Conservation (phyloP, 2,329 filamentous ascomycete species). For the Xylariaceae sp. region DNA sequence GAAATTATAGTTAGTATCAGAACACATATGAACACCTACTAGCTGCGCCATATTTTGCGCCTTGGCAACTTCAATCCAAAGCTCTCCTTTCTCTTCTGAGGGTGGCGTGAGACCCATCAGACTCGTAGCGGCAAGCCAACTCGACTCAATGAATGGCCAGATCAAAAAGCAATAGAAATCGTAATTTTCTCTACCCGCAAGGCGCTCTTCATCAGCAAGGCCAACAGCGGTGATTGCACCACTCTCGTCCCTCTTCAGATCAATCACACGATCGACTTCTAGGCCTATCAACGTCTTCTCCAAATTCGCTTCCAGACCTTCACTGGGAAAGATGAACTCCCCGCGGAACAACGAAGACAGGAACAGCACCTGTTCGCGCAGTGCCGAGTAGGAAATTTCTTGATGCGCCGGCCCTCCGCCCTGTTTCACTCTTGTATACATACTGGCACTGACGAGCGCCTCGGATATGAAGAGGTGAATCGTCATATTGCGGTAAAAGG, state of each 20-base stretch:
- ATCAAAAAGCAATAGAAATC: slow-evolving; percentile 99
- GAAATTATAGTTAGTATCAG: background rate
- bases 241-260: slow-evolving; percentile 56
- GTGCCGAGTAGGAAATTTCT: slow-evolving; percentile 69
- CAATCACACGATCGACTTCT: slow-evolving; percentile 75
- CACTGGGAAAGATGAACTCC: slow-evolving; percentile 94
- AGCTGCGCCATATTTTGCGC: slow-evolving; percentile 80
- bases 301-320: slow-evolving; percentile 77
- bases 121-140: slow-evolving; percentile 86
- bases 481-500: slow-evolving; percentile 99
- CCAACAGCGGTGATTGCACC: slow-evolving; percentile 65
- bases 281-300: slow-evolving; percentile 75
- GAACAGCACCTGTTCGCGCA: slow-evolving; percentile 80
- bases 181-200: slow-evolving; percentile 84
- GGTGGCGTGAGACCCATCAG: slow-evolving; percentile 84
- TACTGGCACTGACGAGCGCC: slow-evolving; percentile 80
- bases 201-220: slow-evolving; percentile 72
- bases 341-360: slow-evolving; percentile 90
- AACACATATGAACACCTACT: slow-evolving; percentile 44
- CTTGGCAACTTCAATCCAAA: slow-evolving; percentile 76
- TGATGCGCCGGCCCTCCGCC: slow-evolving; percentile 83
- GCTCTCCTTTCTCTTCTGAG: slow-evolving; percentile 51
- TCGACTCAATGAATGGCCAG: slow-evolving; percentile 96
- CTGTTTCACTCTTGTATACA: slow-evolving; percentile 88
- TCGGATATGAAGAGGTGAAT: slow-evolving; percentile 97